Evolutionary conservation across 306 rosid species (phyloP).

Genomic region (Arachis stenosperma): DNA sequence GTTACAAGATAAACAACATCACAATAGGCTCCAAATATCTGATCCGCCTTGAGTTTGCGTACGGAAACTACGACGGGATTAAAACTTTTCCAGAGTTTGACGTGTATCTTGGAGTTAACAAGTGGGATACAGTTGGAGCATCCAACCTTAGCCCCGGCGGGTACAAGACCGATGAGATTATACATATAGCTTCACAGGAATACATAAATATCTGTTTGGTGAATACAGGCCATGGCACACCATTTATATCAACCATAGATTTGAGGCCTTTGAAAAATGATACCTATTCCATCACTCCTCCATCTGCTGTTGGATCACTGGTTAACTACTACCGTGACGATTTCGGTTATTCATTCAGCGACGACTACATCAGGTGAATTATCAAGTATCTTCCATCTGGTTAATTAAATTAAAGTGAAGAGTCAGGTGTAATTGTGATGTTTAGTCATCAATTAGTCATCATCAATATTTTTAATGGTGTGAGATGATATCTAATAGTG

Average conservation of each 20-base stretch:
- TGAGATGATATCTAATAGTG: too few relatives aligned
- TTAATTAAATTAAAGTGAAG: not conserved
- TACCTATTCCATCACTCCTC: constrained; percentile 19
- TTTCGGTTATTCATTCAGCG: constrained; percentile 10
- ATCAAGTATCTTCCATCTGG: not conserved
- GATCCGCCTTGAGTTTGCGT: constrained; percentile 33
- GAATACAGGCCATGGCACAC: constrained; percentile 45
- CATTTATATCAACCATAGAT: constrained; percentile 54
- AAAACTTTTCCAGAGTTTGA: constrained; percentile 42
- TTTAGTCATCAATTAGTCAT: too few relatives aligned
- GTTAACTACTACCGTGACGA: not conserved
- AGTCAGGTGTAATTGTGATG: too few relatives aligned
- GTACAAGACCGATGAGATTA: not conserved
- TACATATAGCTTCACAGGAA: constrained; percentile 41
- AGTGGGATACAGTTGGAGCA: constrained; percentile 39
- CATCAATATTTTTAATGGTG: too few relatives aligned
- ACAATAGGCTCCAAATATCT: constrained; percentile 40
- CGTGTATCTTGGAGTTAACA: constrained; percentile 47
- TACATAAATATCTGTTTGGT: constrained; percentile 49
- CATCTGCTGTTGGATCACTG: constrained; percentile 9
- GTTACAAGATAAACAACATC: constrained; percentile 47
- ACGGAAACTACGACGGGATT: constrained; percentile 52
- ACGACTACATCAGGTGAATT: not conserved
- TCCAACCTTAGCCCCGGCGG: too few relatives aligned
- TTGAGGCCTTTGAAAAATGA: constrained; percentile 42